These are phyloP conservation scores for Malbranchea zuffiana DNA, from an alignment of 2,329 filamentous ascomycete genomes.

Conservation along the genomic window DNA sequence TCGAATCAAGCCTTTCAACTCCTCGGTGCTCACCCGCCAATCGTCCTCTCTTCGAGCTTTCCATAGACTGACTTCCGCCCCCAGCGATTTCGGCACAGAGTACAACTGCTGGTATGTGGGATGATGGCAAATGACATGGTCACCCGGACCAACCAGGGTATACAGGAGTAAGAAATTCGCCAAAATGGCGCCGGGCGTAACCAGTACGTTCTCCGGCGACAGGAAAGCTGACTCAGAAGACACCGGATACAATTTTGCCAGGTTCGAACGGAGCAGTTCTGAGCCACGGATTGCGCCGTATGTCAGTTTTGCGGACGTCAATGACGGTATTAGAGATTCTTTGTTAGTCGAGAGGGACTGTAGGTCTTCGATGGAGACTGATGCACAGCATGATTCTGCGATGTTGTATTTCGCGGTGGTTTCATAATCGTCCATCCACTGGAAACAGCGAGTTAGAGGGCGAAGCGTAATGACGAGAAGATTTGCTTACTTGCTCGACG, in stretches of 20 bases:
- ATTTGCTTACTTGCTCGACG: constrained; percentile 55
- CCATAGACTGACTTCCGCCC: constrained; percentile 70
- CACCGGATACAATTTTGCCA: constrained; percentile 54
- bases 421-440: constrained; percentile 50
- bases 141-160: constrained; percentile 57
- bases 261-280: constrained; percentile 49
- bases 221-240: constrained; percentile 25
- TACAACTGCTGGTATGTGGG: constrained; percentile 84
- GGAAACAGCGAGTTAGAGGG: not conserved
- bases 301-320: constrained; percentile 48
- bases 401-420: constrained; percentile 45
- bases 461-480: not conserved
- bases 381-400: constrained; percentile 48
- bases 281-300: constrained; percentile 68
- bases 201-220: constrained; percentile 54
- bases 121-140: constrained; percentile 79
- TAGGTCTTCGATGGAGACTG: constrained; percentile 45
- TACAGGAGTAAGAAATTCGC: constrained; percentile 73
- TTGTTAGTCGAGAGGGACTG: constrained; percentile 37
- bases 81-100: constrained; percentile 59
- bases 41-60: constrained; percentile 52
- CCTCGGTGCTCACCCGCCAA: constrained; percentile 56
- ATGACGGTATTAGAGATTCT: constrained; percentile 24
- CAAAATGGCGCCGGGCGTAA: constrained; percentile 69
- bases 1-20: constrained; percentile 52